Conservation (phyloP, 1,284 basidiomycete genomes). For the Ustilago loliicola region DNA sequence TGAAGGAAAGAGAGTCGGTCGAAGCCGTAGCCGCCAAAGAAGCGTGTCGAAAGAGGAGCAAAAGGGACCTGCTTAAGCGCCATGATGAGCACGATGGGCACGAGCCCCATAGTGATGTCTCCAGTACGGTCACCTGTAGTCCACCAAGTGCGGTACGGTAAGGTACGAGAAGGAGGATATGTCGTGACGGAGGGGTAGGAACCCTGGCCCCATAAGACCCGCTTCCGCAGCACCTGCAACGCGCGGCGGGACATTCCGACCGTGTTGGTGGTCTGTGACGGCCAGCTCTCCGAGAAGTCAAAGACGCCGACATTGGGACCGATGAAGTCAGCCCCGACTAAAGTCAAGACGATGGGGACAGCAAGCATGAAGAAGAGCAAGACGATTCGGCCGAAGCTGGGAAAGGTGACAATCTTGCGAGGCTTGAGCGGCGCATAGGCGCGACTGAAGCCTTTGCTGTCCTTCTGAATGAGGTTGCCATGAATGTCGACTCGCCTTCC, state of each 20-base stretch:
- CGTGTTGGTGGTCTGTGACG: slow-evolving; percentile 36
- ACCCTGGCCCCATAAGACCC: slow-evolving; percentile 64
- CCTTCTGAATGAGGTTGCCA: slow-evolving; percentile 36
- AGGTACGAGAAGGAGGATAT: slow-evolving; percentile 74
- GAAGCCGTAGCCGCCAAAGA: slow-evolving; percentile 79
- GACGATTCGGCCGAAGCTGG: slow-evolving; percentile 57
- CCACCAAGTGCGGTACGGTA: slow-evolving; percentile 82
- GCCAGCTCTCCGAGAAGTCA: slow-evolving; percentile 57
- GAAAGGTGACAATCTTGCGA: slow-evolving; percentile 56
- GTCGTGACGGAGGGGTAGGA: slow-evolving; percentile 56
- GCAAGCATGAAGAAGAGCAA: slow-evolving; percentile 61
- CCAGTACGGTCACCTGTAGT: slow-evolving; percentile 81
- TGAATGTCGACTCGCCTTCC: slow-evolving; percentile 49
- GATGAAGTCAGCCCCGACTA: slow-evolving; percentile 83
- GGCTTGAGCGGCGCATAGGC: slow-evolving; percentile 30
- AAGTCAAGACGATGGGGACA: slow-evolving; percentile 60
- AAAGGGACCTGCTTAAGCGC: slow-evolving; percentile 86
- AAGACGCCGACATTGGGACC: slow-evolving; percentile 73
- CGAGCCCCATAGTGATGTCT: slow-evolving; percentile 81
- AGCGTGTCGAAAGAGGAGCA: slow-evolving; percentile 81
- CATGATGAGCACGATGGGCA: slow-evolving; percentile 82
- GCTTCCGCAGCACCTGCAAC: slow-evolving; percentile 25
- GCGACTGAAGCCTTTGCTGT: slow-evolving; percentile 30
- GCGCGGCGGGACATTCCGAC: slow-evolving; percentile 39
- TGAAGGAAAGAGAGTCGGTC: slow-evolving; percentile 83